A percentile compares a stretch with the other conserved stretches of the same genome.
phyloP scores from a whole-genome alignment of 2,329 filamentous ascomycete species.

The Grosmannia clavigera region DNA sequence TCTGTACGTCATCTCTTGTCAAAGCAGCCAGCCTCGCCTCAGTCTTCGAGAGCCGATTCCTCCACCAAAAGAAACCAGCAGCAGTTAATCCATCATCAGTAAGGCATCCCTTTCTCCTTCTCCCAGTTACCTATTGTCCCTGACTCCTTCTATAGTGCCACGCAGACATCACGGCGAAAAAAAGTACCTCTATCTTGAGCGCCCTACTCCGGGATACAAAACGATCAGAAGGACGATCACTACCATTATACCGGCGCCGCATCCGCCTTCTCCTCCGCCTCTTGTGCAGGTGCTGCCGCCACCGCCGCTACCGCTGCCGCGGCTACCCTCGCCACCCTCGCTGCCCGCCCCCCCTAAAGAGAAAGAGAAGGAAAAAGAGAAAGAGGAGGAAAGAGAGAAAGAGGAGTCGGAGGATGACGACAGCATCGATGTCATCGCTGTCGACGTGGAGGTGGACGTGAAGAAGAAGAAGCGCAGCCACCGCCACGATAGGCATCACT shows the following conservation, averaged over 20 bases:
- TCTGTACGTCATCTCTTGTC: too few species aligned
- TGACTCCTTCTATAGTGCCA: conserved; percentile 8
- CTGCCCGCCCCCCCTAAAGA: too few species aligned
- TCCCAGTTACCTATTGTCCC: not conserved
- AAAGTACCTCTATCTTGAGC: conserved; percentile 29
- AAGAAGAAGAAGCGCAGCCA: not conserved
- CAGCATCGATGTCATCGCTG: conserved; percentile 28
- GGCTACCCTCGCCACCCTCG: not conserved
- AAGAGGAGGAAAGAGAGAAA: not conserved
- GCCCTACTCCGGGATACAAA: conserved; percentile 22
- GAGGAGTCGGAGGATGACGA: conserved; percentile 11
- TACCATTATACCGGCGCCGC: conserved; percentile 19
- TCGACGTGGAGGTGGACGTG: conserved; percentile 24
- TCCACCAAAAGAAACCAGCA: too few species aligned
- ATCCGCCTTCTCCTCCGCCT: conserved; percentile 1
- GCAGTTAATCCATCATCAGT: too few species aligned
- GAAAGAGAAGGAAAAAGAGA: not conserved
- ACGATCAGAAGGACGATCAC: conserved; percentile 25
- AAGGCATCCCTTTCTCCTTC: too few species aligned
- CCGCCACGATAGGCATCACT: conserved; percentile 2
- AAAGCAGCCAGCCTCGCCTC: too few species aligned
- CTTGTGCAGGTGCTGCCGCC: not conserved
- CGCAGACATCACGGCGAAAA: conserved; percentile 16
- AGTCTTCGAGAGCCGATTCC: too few species aligned
- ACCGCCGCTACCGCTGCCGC: conserved; percentile 3